Evolutionary conservation across 805 yeast species (phyloP).

Genomic region (Saturnispora quitensis): DNA sequence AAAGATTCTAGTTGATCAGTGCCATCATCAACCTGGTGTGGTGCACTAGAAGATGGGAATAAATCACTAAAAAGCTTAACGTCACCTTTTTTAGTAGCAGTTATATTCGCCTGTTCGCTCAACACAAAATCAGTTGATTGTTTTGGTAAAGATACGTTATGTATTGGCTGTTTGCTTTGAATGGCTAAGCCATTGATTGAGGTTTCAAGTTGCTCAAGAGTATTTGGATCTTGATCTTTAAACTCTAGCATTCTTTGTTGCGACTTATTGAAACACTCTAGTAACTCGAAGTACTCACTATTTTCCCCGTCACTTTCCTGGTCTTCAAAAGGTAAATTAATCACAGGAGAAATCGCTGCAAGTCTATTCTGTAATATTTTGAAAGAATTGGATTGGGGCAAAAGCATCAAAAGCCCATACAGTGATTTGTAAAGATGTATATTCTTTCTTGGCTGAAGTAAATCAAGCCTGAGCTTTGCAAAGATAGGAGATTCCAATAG

Average conservation of each 20-base stretch:
- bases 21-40: background rate
- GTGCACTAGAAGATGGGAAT: background rate
- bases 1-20: slow-evolving; percentile 1
- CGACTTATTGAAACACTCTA: slow-evolving; percentile 40
- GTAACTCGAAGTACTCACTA: slow-evolving; percentile 24
- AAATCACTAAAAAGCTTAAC: slow-evolving; percentile 4
- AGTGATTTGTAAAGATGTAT: slow-evolving; percentile 80
- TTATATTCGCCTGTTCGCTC: background rate
- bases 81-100: background rate
- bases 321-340: slow-evolving; percentile 20
- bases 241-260: slow-evolving; percentile 30
- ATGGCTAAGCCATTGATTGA: slow-evolving; percentile 2
- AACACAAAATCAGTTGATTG: background rate
- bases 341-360: slow-evolving; percentile 42
- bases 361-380: slow-evolving; percentile 71
- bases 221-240: slow-evolving; percentile 8
- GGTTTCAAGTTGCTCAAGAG: slow-evolving; percentile 1
- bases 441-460: slow-evolving; percentile 77
- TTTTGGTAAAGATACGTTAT: background rate
- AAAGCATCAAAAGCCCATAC: slow-evolving; percentile 84
- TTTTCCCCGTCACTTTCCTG: slow-evolving; percentile 16
- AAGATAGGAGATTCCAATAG: slow-evolving; percentile 88
- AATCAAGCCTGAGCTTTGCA: slow-evolving; percentile 73
- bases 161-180: slow-evolving; percentile 5
- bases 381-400: slow-evolving; percentile 91